Conservation (phyloP, 2,329 filamentous ascomycete species). For the Emergomyces orientalis region DNA sequence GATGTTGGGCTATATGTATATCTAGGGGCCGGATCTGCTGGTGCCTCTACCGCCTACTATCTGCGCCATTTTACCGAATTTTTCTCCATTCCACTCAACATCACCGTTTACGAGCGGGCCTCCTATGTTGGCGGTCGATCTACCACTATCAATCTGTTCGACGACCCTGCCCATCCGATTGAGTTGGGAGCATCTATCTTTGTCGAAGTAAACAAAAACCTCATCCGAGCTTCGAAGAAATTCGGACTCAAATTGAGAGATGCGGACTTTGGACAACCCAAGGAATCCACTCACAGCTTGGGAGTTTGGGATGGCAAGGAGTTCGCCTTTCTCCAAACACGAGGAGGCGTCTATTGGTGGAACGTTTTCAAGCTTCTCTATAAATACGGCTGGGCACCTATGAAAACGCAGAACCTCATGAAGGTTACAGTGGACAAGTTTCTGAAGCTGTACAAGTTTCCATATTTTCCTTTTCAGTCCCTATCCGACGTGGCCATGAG, state of each 20-base stretch:
- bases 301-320: constrained; percentile 75
- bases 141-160: constrained; percentile 71
- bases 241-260: constrained; percentile 59
- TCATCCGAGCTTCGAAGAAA: constrained; percentile 60
- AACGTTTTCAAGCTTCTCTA: constrained; percentile 69
- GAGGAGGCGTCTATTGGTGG: constrained; percentile 62
- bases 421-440: constrained; percentile 63
- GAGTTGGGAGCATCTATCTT: constrained; percentile 93
- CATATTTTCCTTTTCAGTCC: constrained; percentile 74
- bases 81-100: constrained; percentile 55
- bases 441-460: constrained; percentile 67
- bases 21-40: constrained; percentile 77
- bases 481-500: constrained; percentile 59
- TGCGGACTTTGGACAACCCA: constrained; percentile 40
- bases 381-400: constrained; percentile 74
- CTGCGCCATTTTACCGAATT: constrained; percentile 60
- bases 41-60: constrained; percentile 78
- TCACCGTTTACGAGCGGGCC: constrained; percentile 80
- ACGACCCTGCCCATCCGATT: constrained; percentile 56
- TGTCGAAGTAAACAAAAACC: constrained; percentile 71
- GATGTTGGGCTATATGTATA: neutral
- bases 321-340: constrained; percentile 60
- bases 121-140: constrained; percentile 73
- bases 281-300: constrained; percentile 44
- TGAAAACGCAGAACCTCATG: constrained; percentile 63